Conservation (phyloP, 345 rosid genomes). For the Murraya paniculata region DNA sequence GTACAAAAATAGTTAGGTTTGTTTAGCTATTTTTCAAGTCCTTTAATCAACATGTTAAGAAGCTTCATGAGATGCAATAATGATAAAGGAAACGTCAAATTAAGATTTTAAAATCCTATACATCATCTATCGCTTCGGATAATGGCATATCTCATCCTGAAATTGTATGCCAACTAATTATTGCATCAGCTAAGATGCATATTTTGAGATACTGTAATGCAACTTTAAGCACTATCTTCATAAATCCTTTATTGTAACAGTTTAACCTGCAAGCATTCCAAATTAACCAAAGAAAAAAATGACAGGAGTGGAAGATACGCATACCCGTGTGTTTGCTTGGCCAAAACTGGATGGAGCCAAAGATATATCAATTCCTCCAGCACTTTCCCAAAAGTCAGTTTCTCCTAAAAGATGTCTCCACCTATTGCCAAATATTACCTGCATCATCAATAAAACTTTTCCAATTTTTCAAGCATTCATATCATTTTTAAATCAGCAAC, state of each 20-base stretch:
- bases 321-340: slow-evolving; percentile 90
- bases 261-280: slow-evolving; percentile 1
- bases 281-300: not conserved
- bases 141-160: not conserved
- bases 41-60: not conserved
- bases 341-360: slow-evolving; percentile 93
- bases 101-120: not conserved
- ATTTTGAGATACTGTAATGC: not conserved
- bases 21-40: slow-evolving; percentile 7
- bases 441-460: slow-evolving; percentile 25
- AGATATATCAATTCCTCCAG: slow-evolving; percentile 90
- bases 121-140: not conserved
- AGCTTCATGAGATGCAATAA: not conserved
- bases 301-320: not conserved
- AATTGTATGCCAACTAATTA: not conserved
- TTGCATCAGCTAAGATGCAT: not conserved
- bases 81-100: not conserved
- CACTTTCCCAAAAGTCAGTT: slow-evolving; percentile 89
- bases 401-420: slow-evolving; percentile 97
- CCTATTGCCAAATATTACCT: slow-evolving; percentile 93
- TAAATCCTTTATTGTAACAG: not conserved
- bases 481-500: not conserved
- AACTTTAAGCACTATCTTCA: not conserved
- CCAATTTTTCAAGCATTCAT: not conserved
- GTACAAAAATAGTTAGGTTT: slow-evolving; percentile 3